phyloP scores from a whole-genome alignment of 2,329 filamentous ascomycete genomes.

The Exophiala alcalophila region DNA sequence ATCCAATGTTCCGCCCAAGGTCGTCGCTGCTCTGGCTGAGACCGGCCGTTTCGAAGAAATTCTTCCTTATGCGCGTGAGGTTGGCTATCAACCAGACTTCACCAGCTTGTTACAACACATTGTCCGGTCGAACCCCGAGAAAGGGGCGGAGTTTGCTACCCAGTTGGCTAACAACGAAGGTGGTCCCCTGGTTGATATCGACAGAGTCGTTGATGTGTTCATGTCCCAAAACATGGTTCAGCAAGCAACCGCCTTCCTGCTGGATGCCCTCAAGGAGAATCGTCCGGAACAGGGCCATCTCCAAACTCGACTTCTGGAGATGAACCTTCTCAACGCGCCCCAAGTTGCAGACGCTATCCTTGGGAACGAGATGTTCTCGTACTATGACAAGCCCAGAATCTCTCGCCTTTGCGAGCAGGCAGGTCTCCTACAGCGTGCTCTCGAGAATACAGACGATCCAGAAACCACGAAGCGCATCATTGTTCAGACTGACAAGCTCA shows the following conservation, averaged over 20 bases:
- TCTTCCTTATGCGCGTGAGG: slow-evolving; percentile 79
- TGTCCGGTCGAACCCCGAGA: slow-evolving; percentile 84
- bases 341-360: slow-evolving; percentile 98
- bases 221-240: slow-evolving; percentile 97
- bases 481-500: slow-evolving; percentile 77
- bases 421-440: slow-evolving; percentile 76
- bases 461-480: slow-evolving; percentile 88
- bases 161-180: slow-evolving; percentile 84
- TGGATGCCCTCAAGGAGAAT: slow-evolving; percentile 94
- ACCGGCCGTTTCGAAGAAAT: slow-evolving; percentile 97
- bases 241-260: slow-evolving; percentile 93
- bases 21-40: slow-evolving; percentile 91
- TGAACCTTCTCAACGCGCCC: slow-evolving; percentile 95
- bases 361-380: slow-evolving; percentile 96
- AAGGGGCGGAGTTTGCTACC: slow-evolving; percentile 92
- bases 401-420: slow-evolving; percentile 90
- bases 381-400: slow-evolving; percentile 90
- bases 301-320: slow-evolving; percentile 92
- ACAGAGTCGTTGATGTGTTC: slow-evolving; percentile 96
- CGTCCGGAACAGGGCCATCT: slow-evolving; percentile 88
- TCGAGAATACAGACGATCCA: slow-evolving; percentile 93
- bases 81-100: slow-evolving; percentile 92
- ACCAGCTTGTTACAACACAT: slow-evolving; percentile 89
- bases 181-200: slow-evolving; percentile 83
- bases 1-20: slow-evolving; percentile 87